Conservation (phyloP, 2,329 filamentous ascomycete species). For the Nothomitra cinnamomea region DNA sequence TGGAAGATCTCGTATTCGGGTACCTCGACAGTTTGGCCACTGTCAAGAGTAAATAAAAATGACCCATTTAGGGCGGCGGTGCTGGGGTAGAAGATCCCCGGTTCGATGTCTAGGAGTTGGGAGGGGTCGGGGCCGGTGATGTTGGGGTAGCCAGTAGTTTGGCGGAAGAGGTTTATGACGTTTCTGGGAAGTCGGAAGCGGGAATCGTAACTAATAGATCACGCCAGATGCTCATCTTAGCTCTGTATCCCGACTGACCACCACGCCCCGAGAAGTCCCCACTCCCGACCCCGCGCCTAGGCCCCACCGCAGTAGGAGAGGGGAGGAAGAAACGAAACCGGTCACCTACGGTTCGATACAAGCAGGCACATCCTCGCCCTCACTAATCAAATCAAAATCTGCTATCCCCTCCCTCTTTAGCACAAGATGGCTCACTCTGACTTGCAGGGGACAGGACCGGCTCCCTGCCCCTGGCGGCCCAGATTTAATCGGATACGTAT, state of each 20-base stretch:
- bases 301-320: too few relatives aligned
- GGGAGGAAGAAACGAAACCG: background rate
- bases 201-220: background rate
- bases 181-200: background rate
- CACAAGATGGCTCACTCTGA: background rate
- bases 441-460: background rate
- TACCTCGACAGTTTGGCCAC: background rate
- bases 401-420: background rate
- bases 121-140: background rate
- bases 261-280: too few relatives aligned
- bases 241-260: too few relatives aligned
- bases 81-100: background rate
- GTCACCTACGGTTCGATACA: background rate
- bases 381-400: background rate
- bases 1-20: background rate
- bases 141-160: background rate
- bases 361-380: background rate
- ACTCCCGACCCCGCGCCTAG: too few relatives aligned
- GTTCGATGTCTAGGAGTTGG: background rate
- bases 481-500: background rate
- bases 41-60: background rate
- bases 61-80: background rate
- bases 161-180: background rate
- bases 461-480: too few relatives aligned
- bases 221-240: background rate